Evolutionary conservation across 495 filamentous ascomycete genomes (phyloP).

Genomic region (Hypoxylon subgilvum): DNA sequence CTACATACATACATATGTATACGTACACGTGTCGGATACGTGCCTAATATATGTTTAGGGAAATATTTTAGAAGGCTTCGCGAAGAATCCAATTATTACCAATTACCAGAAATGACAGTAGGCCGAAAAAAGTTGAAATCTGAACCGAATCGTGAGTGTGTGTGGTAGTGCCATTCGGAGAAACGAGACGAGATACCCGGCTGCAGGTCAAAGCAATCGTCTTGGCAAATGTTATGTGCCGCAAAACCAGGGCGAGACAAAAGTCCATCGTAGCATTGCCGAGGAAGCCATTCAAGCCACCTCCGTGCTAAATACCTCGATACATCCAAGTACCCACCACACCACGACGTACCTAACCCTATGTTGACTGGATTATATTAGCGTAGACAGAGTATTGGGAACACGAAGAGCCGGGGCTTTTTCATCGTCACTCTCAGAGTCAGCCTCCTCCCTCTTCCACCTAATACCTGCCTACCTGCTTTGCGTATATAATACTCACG

Average conservation of each 20-base stretch:
- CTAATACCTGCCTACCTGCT: not conserved
- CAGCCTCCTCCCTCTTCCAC: slow-evolving; percentile 12
- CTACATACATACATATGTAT: slow-evolving; percentile 1
- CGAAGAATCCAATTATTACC: slow-evolving; percentile 18
- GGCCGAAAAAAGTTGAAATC: slow-evolving; percentile 30
- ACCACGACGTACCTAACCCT: slow-evolving; percentile 1
- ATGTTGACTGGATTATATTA: slow-evolving; percentile 30
- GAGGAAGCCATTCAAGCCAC: not conserved
- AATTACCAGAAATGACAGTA: slow-evolving; percentile 26
- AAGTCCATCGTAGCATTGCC: not conserved
- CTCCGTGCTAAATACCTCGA: not conserved
- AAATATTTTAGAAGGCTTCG: slow-evolving; percentile 38
- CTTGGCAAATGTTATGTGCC: slow-evolving; percentile 32
- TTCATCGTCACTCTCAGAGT: slow-evolving; percentile 14
- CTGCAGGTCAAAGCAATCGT: slow-evolving; percentile 36
- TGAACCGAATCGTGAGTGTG: slow-evolving; percentile 32
- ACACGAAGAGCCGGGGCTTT: too few relatives aligned
- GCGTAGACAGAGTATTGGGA: slow-evolving; percentile 23
- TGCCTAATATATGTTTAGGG: slow-evolving; percentile 7
- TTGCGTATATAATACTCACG: too few relatives aligned
- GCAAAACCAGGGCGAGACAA: slow-evolving; percentile 16
- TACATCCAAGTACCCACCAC: not conserved
- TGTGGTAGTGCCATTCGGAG: slow-evolving; percentile 37
- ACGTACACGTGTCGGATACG: not conserved
- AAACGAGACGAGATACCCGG: slow-evolving; percentile 41